Base-by-base conservation (phyloP, 495 filamentous ascomycete genomes). In the Geopyxis carbonaria region DNA sequence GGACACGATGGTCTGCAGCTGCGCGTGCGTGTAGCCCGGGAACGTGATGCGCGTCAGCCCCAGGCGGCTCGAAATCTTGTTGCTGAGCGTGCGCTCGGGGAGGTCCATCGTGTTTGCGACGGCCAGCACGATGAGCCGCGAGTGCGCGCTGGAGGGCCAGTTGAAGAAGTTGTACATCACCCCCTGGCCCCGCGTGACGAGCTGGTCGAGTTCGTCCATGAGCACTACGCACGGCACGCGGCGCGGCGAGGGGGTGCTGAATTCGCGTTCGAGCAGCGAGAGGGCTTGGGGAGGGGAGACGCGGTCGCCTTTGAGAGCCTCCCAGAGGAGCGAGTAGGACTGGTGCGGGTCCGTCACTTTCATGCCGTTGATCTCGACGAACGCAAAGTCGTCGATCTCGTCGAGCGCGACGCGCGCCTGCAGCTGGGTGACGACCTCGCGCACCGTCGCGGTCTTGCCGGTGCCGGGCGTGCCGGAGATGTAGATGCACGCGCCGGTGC, bases 151-250 rank as follows among this genome's bases (percentile, higher is more conserved):
- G 14, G 76, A 75, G n/a, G 91, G 91, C 91, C 91, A 99, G 53
- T 99, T 99, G 72, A 99, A 99, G 60, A 99, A 99, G 55, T 99
- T 99, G 63, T 99, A 99, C 91, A 99, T 99, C 55, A 99, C 91
- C 19, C 80, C 83, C 50, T 99, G 91, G 53, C 89, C 93, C 44
- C 83, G 86, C 15, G 91, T 99, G 2, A 94, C 91, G 3, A 99
- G 70, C 55, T 99, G 91, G 60, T 99, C 91, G 28, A 99, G 70
- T 62, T 99, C 91, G 53, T 99, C 91, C 91, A 99, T 99, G 28
- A 99, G 62, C 5, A 99, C 91, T 19, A 99, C 91, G 52, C 91
- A 95, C 0, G 91, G 91, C 8, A 93, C 81, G 33, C 86, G 68
- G 31, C 91, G 73, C 28, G 91, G 91, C 34, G 73, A 83, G 0